Percentiles rank a stretch among this genome's conserved stretches.
Evolutionary conservation across 371 early-diverging fungal species (phyloP).

Genomic region (Zychaea mexicana): DNA sequence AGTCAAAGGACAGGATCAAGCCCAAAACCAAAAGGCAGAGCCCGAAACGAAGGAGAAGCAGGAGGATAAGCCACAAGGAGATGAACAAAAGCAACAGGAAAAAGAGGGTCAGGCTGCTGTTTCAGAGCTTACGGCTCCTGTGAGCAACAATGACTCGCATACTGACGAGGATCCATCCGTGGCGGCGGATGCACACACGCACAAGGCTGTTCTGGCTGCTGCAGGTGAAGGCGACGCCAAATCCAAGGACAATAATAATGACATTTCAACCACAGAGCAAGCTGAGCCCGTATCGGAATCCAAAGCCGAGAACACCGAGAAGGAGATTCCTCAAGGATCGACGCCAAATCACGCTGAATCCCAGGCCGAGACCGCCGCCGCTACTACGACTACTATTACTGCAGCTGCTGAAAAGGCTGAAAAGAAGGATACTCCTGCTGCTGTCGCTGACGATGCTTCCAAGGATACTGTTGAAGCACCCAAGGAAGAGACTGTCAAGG

Average conservation of each 20-base stretch:
- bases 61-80: neutral
- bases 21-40: neutral
- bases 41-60: neutral
- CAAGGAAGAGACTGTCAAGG: neutral
- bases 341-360: neutral
- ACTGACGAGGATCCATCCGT: neutral
- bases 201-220: neutral
- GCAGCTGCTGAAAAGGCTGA: slow-evolving; percentile 12
- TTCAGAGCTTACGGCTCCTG: slow-evolving; percentile 3
- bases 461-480: too few species aligned
- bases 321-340: neutral
- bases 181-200: neutral
- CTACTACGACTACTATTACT: slow-evolving; percentile 15
- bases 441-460: neutral
- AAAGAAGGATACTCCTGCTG: neutral
- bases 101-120: neutral
- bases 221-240: neutral
- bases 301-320: slow-evolving; percentile 1
- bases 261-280: neutral
- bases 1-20: neutral
- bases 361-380: neutral
- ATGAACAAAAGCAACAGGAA: neutral
- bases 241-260: neutral
- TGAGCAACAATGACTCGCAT: neutral
- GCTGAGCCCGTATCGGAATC: slow-evolving; percentile 8